phyloP scores from a whole-genome alignment of 768 basidiomycete genomes.

The Russula dissimulans region DNA sequence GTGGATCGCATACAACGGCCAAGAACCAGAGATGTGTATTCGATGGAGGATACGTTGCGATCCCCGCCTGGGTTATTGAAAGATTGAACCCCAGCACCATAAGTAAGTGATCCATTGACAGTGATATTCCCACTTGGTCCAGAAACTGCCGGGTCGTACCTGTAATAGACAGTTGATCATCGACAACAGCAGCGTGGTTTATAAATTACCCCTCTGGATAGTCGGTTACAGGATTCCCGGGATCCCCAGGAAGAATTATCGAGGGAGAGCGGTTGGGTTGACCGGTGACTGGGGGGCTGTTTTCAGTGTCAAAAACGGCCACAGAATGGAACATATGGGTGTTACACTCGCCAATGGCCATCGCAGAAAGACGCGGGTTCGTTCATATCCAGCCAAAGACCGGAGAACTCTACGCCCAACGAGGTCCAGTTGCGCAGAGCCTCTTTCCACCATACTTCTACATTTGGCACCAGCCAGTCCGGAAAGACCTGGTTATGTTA shows the following conservation, averaged over 20 bases:
- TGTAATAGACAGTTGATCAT: slow-evolving; percentile 21
- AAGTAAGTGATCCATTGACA: slow-evolving; percentile 55
- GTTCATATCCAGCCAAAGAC: slow-evolving; percentile 67
- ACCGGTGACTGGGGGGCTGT: slow-evolving; percentile 48
- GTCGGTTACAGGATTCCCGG: slow-evolving; percentile 41
- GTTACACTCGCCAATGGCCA: slow-evolving; percentile 28
- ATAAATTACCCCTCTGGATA: slow-evolving; percentile 55
- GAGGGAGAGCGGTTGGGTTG: slow-evolving; percentile 45
- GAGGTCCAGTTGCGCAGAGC: slow-evolving; percentile 46
- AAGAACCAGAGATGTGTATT: slow-evolving; percentile 39
- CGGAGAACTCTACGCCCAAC: slow-evolving; percentile 47
- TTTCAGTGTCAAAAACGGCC: not conserved
- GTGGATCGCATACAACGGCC: slow-evolving; percentile 64
- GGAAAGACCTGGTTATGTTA: slow-evolving; percentile 39
- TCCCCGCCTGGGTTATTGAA: not conserved
- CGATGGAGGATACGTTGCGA: slow-evolving; percentile 22
- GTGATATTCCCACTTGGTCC: slow-evolving; percentile 71
- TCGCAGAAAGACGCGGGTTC: slow-evolving; percentile 58
- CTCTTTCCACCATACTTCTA: slow-evolving; percentile 52
- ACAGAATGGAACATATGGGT: not conserved
- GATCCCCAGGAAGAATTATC: slow-evolving; percentile 48
- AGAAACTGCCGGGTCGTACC: slow-evolving; percentile 52
- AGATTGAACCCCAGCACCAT: slow-evolving; percentile 25
- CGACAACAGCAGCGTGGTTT: not conserved
- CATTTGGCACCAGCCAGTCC: slow-evolving; percentile 50